A percentile compares a stretch with the other conserved stretches of the same genome.
These are phyloP conservation scores for Blastobotrys chiropterorum DNA, from an alignment of 805 yeast genomes.

Conservation along the genomic window DNA sequence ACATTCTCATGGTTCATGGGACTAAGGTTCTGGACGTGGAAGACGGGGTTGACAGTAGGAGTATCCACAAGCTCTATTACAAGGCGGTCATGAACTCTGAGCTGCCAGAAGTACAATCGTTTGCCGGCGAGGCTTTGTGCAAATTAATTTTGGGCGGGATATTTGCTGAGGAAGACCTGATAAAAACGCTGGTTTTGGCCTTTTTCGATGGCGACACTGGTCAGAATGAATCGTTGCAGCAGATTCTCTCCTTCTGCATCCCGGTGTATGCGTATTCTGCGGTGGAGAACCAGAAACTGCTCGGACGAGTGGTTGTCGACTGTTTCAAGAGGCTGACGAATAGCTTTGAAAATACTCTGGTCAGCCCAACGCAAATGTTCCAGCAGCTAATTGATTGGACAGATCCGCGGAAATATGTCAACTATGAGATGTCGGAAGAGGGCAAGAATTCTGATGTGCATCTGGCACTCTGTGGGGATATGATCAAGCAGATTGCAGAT, in stretches of 20 bases:
- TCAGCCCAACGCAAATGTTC: constrained; percentile 46
- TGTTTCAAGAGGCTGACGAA: constrained; percentile 42
- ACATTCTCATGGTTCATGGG: constrained; percentile 74
- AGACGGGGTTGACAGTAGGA: constrained; percentile 51
- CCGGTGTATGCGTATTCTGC: constrained; percentile 85
- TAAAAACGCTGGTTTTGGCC: constrained; percentile 54
- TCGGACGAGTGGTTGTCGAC: constrained; percentile 39
- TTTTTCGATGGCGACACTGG: constrained; percentile 69
- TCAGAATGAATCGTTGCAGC: constrained; percentile 60
- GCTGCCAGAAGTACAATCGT: constrained; percentile 63
- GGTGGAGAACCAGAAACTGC: constrained; percentile 57
- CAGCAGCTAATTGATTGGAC: constrained; percentile 82
- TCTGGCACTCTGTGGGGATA: constrained; percentile 47
- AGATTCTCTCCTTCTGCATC: constrained; percentile 76
- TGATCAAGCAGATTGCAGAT: constrained; percentile 44
- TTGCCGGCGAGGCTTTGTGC: constrained; percentile 80
- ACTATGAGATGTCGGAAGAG: constrained; percentile 45
- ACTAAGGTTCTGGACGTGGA: constrained; percentile 54
- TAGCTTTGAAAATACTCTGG: constrained; percentile 31
- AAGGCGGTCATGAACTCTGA: constrained; percentile 47
- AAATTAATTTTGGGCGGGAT: constrained; percentile 76
- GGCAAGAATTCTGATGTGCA: constrained; percentile 45
- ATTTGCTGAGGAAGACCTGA: constrained; percentile 58
- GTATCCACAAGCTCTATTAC: constrained; percentile 64
- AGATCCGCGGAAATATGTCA: constrained; percentile 46